Evolutionary conservation across 768 basidiomycete genomes (phyloP).

Genomic region (Porpolomopsis calyptriformis): DNA sequence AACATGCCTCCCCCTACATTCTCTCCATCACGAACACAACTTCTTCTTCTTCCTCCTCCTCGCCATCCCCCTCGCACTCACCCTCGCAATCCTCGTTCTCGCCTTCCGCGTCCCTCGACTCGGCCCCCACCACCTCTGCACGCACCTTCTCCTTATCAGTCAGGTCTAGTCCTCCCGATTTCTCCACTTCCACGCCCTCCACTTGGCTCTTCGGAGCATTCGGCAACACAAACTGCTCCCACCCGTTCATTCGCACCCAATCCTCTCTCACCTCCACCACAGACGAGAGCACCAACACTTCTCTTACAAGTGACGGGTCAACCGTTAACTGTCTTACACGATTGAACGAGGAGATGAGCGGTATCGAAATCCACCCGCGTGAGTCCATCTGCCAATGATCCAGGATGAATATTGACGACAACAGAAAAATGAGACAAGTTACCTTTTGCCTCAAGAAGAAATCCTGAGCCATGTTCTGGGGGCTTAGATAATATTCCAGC

Average conservation of each 20-base stretch:
- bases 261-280: slow-evolving; percentile 60
- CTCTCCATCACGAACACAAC: slow-evolving; percentile 62
- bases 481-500: slow-evolving; percentile 86
- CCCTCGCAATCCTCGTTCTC: slow-evolving; percentile 11
- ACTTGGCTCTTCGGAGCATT: slow-evolving; percentile 44
- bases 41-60: slow-evolving; percentile 50
- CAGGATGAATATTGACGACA: not conserved
- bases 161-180: not conserved
- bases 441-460: slow-evolving; percentile 72
- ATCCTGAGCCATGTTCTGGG: slow-evolving; percentile 85
- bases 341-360: slow-evolving; percentile 79
- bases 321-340: slow-evolving; percentile 61
- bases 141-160: slow-evolving; percentile 1
- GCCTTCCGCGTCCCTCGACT: not conserved
- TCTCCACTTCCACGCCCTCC: slow-evolving; percentile 15
- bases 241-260: slow-evolving; percentile 60
- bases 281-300: slow-evolving; percentile 56
- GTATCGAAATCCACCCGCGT: slow-evolving; percentile 76
- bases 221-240: slow-evolving; percentile 55
- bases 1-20: slow-evolving; percentile 29
- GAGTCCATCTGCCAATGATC: slow-evolving; percentile 65
- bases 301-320: slow-evolving; percentile 50
- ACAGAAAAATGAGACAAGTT: slow-evolving; percentile 12
- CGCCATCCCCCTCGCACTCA: slow-evolving; percentile 22
- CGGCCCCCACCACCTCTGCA: not conserved